A percentile compares a stretch with the other conserved stretches of the same genome.
These are phyloP conservation scores for Brasilioporus rufonigricans DNA, from an alignment of 768 basidiomycete genomes.

Conservation along the genomic window DNA sequence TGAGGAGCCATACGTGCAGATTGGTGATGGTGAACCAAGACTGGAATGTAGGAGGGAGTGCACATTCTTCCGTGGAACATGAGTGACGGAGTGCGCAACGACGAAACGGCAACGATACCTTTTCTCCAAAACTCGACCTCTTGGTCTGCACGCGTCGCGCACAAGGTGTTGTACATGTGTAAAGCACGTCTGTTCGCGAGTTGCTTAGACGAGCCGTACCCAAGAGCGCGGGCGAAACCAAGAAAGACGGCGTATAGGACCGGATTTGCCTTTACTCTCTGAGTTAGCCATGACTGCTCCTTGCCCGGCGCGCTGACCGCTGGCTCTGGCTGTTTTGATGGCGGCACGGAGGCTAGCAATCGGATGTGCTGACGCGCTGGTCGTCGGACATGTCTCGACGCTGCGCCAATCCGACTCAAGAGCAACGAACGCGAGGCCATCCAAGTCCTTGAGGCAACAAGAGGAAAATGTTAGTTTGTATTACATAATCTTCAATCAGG, in stretches of 20 bases:
- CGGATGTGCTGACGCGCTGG: conserved; percentile 12
- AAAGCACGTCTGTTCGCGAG: conserved; percentile 59
- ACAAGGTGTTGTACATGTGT: conserved; percentile 55
- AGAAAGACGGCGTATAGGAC: conserved; percentile 45
- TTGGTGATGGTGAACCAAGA: conserved; percentile 96
- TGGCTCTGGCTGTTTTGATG: conserved; percentile 8
- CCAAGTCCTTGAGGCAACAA: no score
- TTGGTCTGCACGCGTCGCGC: conserved; percentile 55
- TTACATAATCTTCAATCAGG: conserved; percentile 8
- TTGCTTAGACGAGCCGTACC: conserved; percentile 62
- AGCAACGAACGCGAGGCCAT: conserved; percentile 19
- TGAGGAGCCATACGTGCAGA: conserved; percentile 88
- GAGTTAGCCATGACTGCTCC: conserved; percentile 54
- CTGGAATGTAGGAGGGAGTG: conserved; percentile 89
- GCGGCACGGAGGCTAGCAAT: conserved; percentile 7
- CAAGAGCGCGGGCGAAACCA: conserved; percentile 47
- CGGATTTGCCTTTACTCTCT: conserved; percentile 50
- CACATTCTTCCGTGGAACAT: conserved; percentile 54
- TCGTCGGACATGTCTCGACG: conserved; percentile 5
- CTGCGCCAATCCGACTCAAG: conserved; percentile 5
- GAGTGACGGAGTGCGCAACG: background rate
- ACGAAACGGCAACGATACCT: conserved; percentile 38
- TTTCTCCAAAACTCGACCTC: conserved; percentile 63
- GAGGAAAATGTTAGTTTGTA: background rate
- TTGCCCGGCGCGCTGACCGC: conserved; percentile 1